A percentile compares a stretch with the other conserved stretches of the same genome.
These are phyloP conservation scores for Exobasidium rhododendri DNA, from an alignment of 1,284 basidiomycete genomes.

Conservation along the genomic window DNA sequence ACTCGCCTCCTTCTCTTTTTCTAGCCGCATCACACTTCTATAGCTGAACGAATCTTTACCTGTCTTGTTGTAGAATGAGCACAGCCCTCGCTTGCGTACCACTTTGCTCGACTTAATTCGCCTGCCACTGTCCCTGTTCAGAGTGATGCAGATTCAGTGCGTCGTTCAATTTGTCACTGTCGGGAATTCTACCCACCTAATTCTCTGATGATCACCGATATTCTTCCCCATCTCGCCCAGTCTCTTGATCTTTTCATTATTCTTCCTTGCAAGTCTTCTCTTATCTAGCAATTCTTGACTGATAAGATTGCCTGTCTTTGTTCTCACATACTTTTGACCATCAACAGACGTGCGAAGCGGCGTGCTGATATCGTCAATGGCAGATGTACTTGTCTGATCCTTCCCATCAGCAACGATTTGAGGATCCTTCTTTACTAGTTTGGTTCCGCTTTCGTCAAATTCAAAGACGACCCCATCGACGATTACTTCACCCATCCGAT, in stretches of 20 bases:
- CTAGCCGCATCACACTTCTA: no score
- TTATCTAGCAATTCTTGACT: slow-evolving; percentile 45
- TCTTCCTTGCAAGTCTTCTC: slow-evolving; percentile 32
- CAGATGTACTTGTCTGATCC: background rate
- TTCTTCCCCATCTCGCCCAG: slow-evolving; percentile 35
- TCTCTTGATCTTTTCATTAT: slow-evolving; percentile 30
- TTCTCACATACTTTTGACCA: slow-evolving; percentile 56
- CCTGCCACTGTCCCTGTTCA: background rate
- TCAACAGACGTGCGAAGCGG: slow-evolving; percentile 49
- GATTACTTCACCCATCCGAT: slow-evolving; percentile 56
- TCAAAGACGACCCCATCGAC: slow-evolving; percentile 60
- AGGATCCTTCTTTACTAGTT: slow-evolving; percentile 55
- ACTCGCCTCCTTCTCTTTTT: no score
- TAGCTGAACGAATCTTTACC: slow-evolving; percentile 16
- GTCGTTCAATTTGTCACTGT: background rate
- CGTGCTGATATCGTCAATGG: slow-evolving; percentile 11
- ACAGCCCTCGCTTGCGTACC: slow-evolving; percentile 26
- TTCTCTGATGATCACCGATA: slow-evolving; percentile 18
- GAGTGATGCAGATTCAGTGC: background rate
- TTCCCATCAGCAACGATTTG: slow-evolving; percentile 2
- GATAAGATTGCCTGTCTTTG: slow-evolving; percentile 57
- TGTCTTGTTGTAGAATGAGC: slow-evolving; percentile 43
- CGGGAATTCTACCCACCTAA: slow-evolving; percentile 1
- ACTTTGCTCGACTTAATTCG: background rate
- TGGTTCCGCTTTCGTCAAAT: slow-evolving; percentile 59